These are phyloP conservation scores for Coemansia sp. DNA, from an alignment of 192 early-diverging fungal genomes.

Conservation along the genomic window DNA sequence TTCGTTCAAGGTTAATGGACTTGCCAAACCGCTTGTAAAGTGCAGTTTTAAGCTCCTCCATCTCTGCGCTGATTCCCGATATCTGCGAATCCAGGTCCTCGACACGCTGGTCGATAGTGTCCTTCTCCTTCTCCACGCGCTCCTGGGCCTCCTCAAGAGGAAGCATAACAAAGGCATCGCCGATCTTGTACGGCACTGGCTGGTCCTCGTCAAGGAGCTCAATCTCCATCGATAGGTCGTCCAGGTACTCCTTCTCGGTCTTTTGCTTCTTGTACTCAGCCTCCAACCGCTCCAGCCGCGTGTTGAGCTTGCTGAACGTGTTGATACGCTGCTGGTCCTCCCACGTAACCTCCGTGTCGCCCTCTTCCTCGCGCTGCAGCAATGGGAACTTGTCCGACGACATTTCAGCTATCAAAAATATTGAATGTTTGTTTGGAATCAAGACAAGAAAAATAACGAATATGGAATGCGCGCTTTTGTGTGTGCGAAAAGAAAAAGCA, in stretches of 20 bases:
- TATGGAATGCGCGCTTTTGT: no score
- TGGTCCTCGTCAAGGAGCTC: conserved; percentile 92
- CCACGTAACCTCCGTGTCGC: conserved; percentile 92
- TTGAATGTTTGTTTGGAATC: not conserved
- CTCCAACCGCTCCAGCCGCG: conserved; percentile 72
- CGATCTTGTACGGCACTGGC: conserved; percentile 77
- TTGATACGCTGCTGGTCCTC: conserved; percentile 97
- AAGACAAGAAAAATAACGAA: conserved; percentile 1
- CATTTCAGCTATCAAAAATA: conserved; percentile 6
- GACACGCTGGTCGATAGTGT: conserved; percentile 60
- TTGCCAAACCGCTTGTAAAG: conserved; percentile 94
- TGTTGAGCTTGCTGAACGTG: conserved; percentile 84
- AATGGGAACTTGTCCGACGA: conserved; percentile 39
- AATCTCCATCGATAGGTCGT: conserved; percentile 88
- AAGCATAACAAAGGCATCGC: conserved; percentile 83
- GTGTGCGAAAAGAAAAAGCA: not conserved
- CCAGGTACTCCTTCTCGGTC: conserved; percentile 90
- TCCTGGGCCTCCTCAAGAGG: conserved; percentile 71
- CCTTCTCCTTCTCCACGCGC: conserved; percentile 67
- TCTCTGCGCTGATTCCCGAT: conserved; percentile 62
- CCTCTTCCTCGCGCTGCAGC: conserved; percentile 71
- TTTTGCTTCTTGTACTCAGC: conserved; percentile 79
- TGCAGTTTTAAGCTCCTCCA: conserved; percentile 82
- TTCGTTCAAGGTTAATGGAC: conserved; percentile 93
- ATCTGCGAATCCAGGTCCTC: conserved; percentile 67